Evolutionary conservation across 1,284 basidiomycete genomes (phyloP), one percentile per base, ranked within the genome.

Genomic region (Cryptococcus maquisensis): DNA sequence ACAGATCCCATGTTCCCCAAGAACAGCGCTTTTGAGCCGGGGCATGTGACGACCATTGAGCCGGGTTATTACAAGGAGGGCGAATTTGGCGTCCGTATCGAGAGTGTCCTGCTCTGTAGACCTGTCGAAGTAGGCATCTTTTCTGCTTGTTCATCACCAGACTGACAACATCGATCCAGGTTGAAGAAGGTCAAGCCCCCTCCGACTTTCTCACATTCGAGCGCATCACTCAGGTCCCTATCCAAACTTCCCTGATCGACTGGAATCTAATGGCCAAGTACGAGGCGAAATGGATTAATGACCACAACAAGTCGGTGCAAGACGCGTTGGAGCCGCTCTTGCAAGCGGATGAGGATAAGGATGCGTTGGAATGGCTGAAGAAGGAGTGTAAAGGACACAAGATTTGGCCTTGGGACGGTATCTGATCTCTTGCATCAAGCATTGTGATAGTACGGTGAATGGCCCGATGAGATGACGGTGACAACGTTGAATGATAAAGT

Each of bases 231-330:
- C 87, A 86, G 53, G 91, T 94, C 4, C 95, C 96, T 0, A 96
- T 98, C 68, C 89, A 95, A 77, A 90, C 88, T 3, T 83, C 84
- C 63, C 87, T 98, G 82, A 85, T 98, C 52, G 89, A 93, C 68
- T 84, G 86, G 53, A 79, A 75, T 40, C 84, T 98, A 81, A 81
- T 98, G 60, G 85, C 85, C 12, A 87, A 86, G 67, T 86, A 87
- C 54, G 93, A 98, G 79, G 86, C 86, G 66, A 76, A 83, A 55
- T 97, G 94, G 94, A 70, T 98, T 52, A 94, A 92, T 81, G 84
- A 85, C 32, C 94, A 98, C 74, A 96, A 98, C 74, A 83, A 84
- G 68, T 81, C 79, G 54, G 95, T 86, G 65, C 79, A 82, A 47
- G 83, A 85, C 40, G 82, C 82, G 63, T 79, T 98, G 20, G 79